Conservation (phyloP, 352 stramenopile genomes). For the Phytophthora boehmeriae region DNA sequence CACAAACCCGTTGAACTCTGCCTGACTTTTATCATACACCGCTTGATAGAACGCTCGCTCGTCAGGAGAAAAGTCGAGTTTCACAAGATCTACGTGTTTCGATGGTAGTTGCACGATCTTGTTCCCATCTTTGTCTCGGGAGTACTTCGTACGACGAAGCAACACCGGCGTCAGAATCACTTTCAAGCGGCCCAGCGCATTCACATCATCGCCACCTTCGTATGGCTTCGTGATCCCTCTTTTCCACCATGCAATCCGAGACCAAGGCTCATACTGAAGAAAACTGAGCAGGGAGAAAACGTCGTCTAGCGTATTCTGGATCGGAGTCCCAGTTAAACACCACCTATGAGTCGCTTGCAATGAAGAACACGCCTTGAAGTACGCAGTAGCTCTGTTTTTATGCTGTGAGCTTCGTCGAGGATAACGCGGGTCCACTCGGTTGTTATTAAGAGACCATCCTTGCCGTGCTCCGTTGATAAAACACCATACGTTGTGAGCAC, state of each 20-base stretch:
- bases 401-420: slow-evolving; percentile 91
- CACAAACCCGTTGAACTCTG: slow-evolving; percentile 90
- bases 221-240: slow-evolving; percentile 81
- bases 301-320: slow-evolving; percentile 91
- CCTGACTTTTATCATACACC: slow-evolving; percentile 83
- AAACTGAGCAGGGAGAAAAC: slow-evolving; percentile 88
- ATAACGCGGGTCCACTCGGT: slow-evolving; percentile 87
- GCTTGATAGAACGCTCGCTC: slow-evolving; percentile 89
- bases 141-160: slow-evolving; percentile 88
- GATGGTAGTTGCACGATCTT: slow-evolving; percentile 73
- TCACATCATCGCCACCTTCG: slow-evolving; percentile 68
- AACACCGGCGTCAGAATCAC: slow-evolving; percentile 75
- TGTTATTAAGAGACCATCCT: slow-evolving; percentile 42
- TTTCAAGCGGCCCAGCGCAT: slow-evolving; percentile 66
- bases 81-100: slow-evolving; percentile 72
- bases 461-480: slow-evolving; percentile 71
- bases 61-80: slow-evolving; percentile 70
- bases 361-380: slow-evolving; percentile 66
- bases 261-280: slow-evolving; percentile 87
- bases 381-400: slow-evolving; percentile 88
- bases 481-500: slow-evolving; percentile 89
- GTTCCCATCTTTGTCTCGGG: slow-evolving; percentile 63
- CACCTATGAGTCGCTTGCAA: slow-evolving; percentile 75
- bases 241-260: slow-evolving; percentile 81
- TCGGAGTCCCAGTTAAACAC: slow-evolving; percentile 91